Base-by-base conservation (phyloP, 345 rosid species). In the Erodium maritimum region DNA sequence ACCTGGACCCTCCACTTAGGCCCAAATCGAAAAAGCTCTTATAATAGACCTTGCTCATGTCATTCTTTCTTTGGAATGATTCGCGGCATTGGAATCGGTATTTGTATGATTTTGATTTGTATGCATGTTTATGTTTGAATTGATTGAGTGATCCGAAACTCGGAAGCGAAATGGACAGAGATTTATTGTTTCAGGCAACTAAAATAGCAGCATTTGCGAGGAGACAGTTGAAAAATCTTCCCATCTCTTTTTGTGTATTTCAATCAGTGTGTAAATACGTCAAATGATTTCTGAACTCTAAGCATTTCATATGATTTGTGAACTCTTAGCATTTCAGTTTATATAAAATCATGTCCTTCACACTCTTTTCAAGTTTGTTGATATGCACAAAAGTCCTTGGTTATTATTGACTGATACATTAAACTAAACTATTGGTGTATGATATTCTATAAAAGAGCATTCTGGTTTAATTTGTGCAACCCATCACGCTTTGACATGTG, bases 141-240 rank as follows among this genome's bases (percentile, higher is more conserved):
- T 59, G 57, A 19, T 11, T 6, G 9, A 29, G 37, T 29, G 37
- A 29, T 29, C 37, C 9, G 37, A 29, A 29, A 29, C 37, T 29
- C 8, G 37, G 37, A 29, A 29, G 37, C 37, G 37, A 5, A 29
- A 29, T 54, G 16, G 18, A 20, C 18, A 19, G 18, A 48, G 10
- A 10, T 50, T 45, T 58, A 21, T 13, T 59, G 12, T 23, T 53
- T 19, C 21, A 72, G 76, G 76, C 72, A 0, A 72, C 57, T 46
- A 72, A 63, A 61, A 63, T 68, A 50, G 72, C 76, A 11, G 69
- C 63, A 53, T 72, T 72, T 61, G 76, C 76, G 4, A 72, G 76
- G 25, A 72, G 76, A 72, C 69, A 61, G 76, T 72, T 19, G 69
- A 61, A 72, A 72, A 50, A 50, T 72, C 29, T 53, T 72, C 11